phyloP scores from a whole-genome alignment of 768 basidiomycete species.

The Galerina sulciceps region DNA sequence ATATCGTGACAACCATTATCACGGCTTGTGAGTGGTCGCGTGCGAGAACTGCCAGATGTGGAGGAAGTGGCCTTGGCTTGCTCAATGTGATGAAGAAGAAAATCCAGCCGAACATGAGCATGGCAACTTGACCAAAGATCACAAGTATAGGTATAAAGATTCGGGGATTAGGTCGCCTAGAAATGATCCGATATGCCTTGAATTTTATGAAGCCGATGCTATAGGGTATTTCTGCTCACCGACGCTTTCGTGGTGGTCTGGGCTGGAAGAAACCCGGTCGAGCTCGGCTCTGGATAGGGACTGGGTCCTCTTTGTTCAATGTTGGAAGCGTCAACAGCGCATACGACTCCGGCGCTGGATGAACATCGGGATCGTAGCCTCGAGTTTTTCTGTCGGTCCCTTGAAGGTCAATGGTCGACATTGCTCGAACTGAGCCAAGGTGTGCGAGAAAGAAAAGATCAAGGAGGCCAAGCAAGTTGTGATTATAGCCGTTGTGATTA shows the following conservation, averaged over 20 bases:
- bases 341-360: background rate
- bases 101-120: slow-evolving; percentile 17
- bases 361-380: background rate
- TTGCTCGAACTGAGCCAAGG: background rate
- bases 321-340: background rate
- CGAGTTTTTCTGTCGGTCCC: background rate
- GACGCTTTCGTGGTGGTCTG: background rate
- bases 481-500: too few relatives aligned
- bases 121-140: background rate
- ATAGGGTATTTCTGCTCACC: background rate
- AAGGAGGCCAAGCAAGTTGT: too few relatives aligned
- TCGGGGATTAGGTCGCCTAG: background rate
- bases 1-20: slow-evolving; percentile 20
- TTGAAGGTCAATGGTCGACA: background rate
- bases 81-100: slow-evolving; percentile 19
- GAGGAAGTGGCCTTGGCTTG: slow-evolving; percentile 15
- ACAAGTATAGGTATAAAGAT: slow-evolving; percentile 4
- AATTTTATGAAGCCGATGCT: background rate
- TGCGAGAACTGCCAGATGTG: slow-evolving; percentile 10
- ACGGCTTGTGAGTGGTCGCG: slow-evolving; percentile 17
- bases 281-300: background rate
- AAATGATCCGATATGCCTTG: background rate
- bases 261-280: background rate
- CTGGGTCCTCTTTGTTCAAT: background rate
- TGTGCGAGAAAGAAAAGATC: too few relatives aligned